Evolutionary conservation across 2,329 filamentous ascomycete species (phyloP), one percentile per base, ranked within the genome.

Genomic region (Penicillium sp.): DNA sequence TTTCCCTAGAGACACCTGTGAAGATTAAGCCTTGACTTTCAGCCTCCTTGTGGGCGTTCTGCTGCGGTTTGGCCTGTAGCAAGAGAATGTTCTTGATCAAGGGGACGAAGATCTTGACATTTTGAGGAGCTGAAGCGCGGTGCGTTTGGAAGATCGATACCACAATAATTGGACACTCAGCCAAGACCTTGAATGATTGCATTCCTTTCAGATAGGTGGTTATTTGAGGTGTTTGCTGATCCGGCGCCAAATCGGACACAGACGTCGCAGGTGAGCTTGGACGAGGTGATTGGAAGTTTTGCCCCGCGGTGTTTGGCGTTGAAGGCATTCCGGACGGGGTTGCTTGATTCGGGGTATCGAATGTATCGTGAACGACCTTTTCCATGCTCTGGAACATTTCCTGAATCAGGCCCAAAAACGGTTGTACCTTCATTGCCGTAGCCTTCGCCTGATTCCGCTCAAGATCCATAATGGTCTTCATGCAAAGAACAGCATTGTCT

Each of bases 181-280:
- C 90, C 4, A 98, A 80, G 25, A 98, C 91, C 69, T 97, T 98
- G 79, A 99, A 98, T 1, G 93, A 98, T 66, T 95, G 89, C 88
- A 96, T 96, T 28, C 93, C 93, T 69, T 89, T 95, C 46, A 90
- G 75, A 32, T 32, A 32, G 7, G 29, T 32, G 32, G 98, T 71
- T 42, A 88, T 86, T 49, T 90, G 83, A 47, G 82, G 83, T 60
- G 90, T 85, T 63, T 91, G 88, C 60, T 89, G 85, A 59, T 96
- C 90, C 11, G 83, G 80, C 5, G 84, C 88, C 43, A 95, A 79
- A 53, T 97, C 93, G 13, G 85, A 79, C 3, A 88, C 72, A 1
- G 89, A 86, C 3, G 87, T 85, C 7, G 90, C 86, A 4, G 94
- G 93, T 3, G 94, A 98, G 45, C 86, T 90, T 4, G 93, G 91